Base-by-base conservation (phyloP, 1,139 yeast species). In the Kodamaea arcana region DNA sequence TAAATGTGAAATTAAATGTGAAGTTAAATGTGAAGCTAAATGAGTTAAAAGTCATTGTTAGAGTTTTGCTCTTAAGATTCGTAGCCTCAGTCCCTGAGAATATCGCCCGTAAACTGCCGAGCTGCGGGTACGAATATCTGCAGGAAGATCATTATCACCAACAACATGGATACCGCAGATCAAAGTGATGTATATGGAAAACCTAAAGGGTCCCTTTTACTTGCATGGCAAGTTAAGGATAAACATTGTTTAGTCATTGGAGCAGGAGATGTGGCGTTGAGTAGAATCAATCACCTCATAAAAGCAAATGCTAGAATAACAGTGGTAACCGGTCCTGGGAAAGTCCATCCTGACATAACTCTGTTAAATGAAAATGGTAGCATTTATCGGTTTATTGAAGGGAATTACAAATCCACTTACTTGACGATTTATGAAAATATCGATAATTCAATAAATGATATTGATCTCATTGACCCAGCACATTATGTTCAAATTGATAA, bases 201-300 rank as follows among this genome's bases (percentile, higher is more conserved):
- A 15, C 38, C 68, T 55, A 35, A 62, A 61, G 83, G 79, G 1
- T 80, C 87, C 6, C 62, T 82, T 15, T 65, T 82, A 41, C 63
- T 83, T 11, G 90, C 92, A 6, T 82, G 84, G 83, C 88, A 82
- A 56, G 79, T 83, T 26, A 69, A 69, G 43, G 62, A 71, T 45
- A 76, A 74, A 40, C 84, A 75, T 46, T 85, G 83, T 17, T 65
- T 85, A 16, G 84, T 85, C 2, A 75, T 85, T 30, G 95, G 95
- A 0, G 85, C 83, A 7, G 94, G 95, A 4, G 87, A 82, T 34
- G 95, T 86, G 9, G 95, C 90, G 0, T 65, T 79, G 12, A 76
- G 88, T 25, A 60, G 95, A 37, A 75, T 85, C 11, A 65, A 72
- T 35, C 85, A 83, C 50, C 65, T 85, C 25, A 58, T 83, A 10